Evolutionary conservation across 768 basidiomycete genomes (phyloP).

Genomic region (Ramaria sp.): DNA sequence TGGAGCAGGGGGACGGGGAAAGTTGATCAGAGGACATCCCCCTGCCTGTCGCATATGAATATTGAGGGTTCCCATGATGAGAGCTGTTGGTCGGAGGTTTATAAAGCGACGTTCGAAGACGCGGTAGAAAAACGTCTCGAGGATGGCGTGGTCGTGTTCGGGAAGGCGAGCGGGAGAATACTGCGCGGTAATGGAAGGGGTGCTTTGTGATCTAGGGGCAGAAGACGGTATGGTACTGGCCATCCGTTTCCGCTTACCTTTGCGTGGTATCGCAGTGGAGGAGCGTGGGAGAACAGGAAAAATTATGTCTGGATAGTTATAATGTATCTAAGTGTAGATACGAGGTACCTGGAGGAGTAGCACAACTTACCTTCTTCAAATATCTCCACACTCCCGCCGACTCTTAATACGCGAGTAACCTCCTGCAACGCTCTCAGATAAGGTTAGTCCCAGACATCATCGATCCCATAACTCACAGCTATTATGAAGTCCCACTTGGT

Average conservation of each 20-base stretch:
- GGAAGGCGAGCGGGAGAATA: slow-evolving; percentile 16
- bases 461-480: slow-evolving; percentile 32
- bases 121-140: slow-evolving; percentile 55
- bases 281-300: slow-evolving; percentile 73
- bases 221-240: slow-evolving; percentile 1
- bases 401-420: slow-evolving; percentile 55
- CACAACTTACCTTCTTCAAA: slow-evolving; percentile 53
- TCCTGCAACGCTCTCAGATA: slow-evolving; percentile 34
- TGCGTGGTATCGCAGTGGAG: slow-evolving; percentile 52
- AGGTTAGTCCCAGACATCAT: not conserved
- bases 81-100: slow-evolving; percentile 46
- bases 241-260: slow-evolving; percentile 37
- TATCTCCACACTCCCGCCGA: slow-evolving; percentile 60
- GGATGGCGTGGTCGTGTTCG: slow-evolving; percentile 56
- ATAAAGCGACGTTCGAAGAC: slow-evolving; percentile 65
- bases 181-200: slow-evolving; percentile 22
- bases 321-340: no score
- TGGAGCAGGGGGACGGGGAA: not conserved
- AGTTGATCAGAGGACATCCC: not conserved
- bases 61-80: not conserved
- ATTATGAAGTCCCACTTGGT: slow-evolving; percentile 55
- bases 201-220: no score
- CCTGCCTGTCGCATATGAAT: not conserved
- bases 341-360: not conserved
- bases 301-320: slow-evolving; percentile 60